These are phyloP conservation scores for Kwoniella mangroviensis DNA, from an alignment of 768 basidiomycete genomes.

Conservation along the genomic window DNA sequence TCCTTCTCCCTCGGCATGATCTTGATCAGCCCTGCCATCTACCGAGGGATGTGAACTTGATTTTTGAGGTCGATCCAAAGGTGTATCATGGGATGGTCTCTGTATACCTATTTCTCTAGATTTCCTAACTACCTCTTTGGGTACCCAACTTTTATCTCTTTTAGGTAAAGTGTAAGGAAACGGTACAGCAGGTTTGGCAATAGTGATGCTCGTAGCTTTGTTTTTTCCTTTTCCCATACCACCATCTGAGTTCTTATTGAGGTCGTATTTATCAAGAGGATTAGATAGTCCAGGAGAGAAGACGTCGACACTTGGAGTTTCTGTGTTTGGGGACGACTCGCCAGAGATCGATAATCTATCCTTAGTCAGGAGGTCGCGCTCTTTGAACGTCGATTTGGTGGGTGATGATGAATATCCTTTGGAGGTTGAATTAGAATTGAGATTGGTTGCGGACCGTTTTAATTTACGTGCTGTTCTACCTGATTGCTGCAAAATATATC, in stretches of 20 bases:
- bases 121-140: slow-evolving; percentile 4
- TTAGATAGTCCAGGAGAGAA: background rate
- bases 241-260: background rate
- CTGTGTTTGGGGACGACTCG: background rate
- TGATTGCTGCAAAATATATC: slow-evolving; percentile 6
- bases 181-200: slow-evolving; percentile 16
- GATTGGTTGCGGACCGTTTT: slow-evolving; percentile 3
- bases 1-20: background rate
- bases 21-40: background rate
- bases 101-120: slow-evolving; percentile 11
- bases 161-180: slow-evolving; percentile 10
- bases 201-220: background rate
- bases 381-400: background rate
- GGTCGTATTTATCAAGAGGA: background rate
- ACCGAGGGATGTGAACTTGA: too few species aligned
- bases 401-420: background rate
- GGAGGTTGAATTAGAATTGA: background rate
- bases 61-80: background rate
- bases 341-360: background rate
- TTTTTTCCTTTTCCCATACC: too few species aligned
- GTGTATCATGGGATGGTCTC: background rate
- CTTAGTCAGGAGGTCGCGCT: background rate
- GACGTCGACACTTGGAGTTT: background rate
- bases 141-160: slow-evolving; percentile 9
- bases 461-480: slow-evolving; percentile 18